Conservation (phyloP, 2,329 filamentous ascomycete species). For the Sporothrix inflata region DNA sequence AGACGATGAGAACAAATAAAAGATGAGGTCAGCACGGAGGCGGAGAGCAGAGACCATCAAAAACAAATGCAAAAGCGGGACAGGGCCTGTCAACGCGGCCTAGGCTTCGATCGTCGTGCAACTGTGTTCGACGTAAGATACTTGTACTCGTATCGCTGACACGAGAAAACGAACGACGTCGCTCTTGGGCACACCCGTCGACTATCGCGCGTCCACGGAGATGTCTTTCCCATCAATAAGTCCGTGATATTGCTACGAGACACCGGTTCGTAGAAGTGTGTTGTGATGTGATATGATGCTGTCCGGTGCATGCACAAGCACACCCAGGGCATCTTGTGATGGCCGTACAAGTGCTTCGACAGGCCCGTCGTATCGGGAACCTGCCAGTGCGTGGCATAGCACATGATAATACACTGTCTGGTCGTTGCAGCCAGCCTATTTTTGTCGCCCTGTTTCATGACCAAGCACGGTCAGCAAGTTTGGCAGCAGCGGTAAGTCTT, state of each 20-base stretch:
- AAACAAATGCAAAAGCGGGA: background rate
- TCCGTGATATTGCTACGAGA: background rate
- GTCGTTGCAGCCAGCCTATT: too few relatives aligned
- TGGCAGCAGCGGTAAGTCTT: background rate
- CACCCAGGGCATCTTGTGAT: background rate
- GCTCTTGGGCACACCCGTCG: too few relatives aligned
- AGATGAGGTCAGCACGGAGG: background rate
- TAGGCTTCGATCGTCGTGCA: background rate
- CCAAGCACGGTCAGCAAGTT: background rate
- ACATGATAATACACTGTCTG: background rate
- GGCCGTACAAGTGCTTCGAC: background rate
- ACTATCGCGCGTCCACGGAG: too few relatives aligned
- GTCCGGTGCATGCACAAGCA: background rate
- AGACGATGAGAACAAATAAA: background rate
- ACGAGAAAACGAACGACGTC: background rate
- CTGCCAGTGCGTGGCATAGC: background rate
- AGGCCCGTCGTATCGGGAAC: background rate
- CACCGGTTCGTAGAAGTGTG: background rate
- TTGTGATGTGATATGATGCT: background rate
- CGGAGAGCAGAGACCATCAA: background rate
- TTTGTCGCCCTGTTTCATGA: background rate
- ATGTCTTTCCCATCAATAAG: background rate
- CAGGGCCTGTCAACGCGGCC: background rate
- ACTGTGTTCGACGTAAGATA: background rate
- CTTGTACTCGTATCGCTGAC: background rate